Evolutionary conservation across 139 green algal species (phyloP), one percentile per base, ranked within the genome.

Genomic region (Auxenochlorella pyrenoidosa): DNA sequence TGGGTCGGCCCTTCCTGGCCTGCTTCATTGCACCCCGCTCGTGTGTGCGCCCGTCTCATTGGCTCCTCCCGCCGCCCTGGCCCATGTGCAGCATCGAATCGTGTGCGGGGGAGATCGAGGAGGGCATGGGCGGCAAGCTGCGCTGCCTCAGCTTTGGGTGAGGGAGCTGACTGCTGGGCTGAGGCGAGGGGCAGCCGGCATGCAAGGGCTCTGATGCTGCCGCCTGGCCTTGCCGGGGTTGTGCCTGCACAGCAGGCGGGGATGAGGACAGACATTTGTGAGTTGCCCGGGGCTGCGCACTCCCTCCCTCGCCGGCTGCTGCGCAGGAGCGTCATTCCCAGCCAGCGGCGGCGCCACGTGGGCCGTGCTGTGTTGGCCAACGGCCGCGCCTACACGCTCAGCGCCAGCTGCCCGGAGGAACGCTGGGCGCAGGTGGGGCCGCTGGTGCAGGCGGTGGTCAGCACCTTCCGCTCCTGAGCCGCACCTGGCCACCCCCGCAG

Each of bases 361-460:
- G 88, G 77, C 18, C 81, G 83, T 34, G 58, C 59, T 8, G n/a
- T 91, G 43, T 28, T 91, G 40, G 44, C 59, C 26, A 59, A 68
- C 51, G 47, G 47, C 40, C 36, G 15, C 3, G 63, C 82, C 30
- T 88, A 73, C 58, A 75, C 82, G 21, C 44, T 88, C 38, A 88
- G 77, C 47, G 87, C 71, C 58, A 73, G n/a, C 54, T 66, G 28
- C 58, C 80, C 81, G 8, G 54, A 78, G 71, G 70, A 90, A 13
- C 58, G 85, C 32, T 90, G 87, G 87, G 36, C 8, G 54, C 22
- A 88, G 44, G 63, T 87, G 36, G 72, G 79, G 32, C 70, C 58
- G n/a, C 43, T 78, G 32, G 59, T 84, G 79, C 44, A 34, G 40
- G 70, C 70, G 13, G 44, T 84, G 32, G 71, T 87, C 22, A 30